Evolutionary conservation across 2,329 filamentous ascomycete species (phyloP).

Genomic region (Huntiella bhutanensis): DNA sequence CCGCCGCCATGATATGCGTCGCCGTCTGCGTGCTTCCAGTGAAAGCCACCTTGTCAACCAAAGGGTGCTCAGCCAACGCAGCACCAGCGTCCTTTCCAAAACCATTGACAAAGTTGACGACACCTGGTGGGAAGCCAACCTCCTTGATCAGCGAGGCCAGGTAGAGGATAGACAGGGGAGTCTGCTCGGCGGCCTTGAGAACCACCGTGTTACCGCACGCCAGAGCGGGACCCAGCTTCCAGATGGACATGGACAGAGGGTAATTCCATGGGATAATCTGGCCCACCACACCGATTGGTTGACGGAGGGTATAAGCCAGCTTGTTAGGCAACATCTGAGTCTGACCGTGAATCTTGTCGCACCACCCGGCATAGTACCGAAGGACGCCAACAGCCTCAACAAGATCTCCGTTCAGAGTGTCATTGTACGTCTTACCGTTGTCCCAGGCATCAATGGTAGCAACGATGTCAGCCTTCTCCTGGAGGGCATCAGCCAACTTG

Average conservation of each 20-base stretch:
- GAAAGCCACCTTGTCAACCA: constrained; percentile 54
- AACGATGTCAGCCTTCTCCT: constrained; percentile 35
- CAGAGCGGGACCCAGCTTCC: constrained; percentile 34
- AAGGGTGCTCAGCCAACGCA: constrained; percentile 42
- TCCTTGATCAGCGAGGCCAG: constrained; percentile 45
- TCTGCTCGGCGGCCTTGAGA: constrained; percentile 42
- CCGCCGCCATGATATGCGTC: constrained; percentile 50
- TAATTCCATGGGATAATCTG: constrained; percentile 72
- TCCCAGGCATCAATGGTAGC: constrained; percentile 52
- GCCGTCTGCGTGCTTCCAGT: constrained; percentile 52
- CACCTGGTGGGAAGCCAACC: constrained; percentile 54
- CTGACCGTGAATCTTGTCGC: constrained; percentile 62
- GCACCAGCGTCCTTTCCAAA: constrained; percentile 43
- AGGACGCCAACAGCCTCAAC: constrained; percentile 28
- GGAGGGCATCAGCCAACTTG: constrained; percentile 51
- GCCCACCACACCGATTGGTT: constrained; percentile 61
- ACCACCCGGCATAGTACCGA: constrained; percentile 62
- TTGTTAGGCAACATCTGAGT: constrained; percentile 55
- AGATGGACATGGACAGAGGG: constrained; percentile 52
- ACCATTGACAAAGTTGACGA: constrained; percentile 54
- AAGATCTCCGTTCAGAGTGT: constrained; percentile 46
- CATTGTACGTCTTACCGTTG: constrained; percentile 58
- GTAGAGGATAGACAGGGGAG: constrained; percentile 39
- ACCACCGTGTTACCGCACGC: constrained; percentile 39
- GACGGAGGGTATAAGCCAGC: constrained; percentile 56